phyloP scores from a whole-genome alignment of 441 rosid species.

The Croton setiger region DNA sequence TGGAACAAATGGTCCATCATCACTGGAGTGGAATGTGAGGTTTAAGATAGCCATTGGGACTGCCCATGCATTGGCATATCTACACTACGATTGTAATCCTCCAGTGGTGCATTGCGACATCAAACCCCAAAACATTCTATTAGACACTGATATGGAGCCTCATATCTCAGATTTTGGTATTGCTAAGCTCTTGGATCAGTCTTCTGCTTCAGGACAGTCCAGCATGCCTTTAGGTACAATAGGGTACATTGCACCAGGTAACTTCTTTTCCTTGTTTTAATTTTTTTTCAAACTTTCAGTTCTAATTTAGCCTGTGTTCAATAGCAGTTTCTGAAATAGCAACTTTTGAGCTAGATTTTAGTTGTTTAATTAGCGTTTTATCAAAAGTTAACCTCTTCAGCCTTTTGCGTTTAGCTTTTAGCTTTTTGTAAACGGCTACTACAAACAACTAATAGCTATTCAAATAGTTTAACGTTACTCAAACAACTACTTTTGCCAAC shows the following conservation, averaged over 20 bases:
- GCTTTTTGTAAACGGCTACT: no score
- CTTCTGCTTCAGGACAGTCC: slow-evolving; percentile 38
- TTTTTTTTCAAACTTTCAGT: no score
- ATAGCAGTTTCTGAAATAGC: no score
- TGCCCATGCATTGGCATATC: slow-evolving; percentile 78
- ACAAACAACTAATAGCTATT: no score
- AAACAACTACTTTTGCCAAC: no score
- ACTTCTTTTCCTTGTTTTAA: neutral
- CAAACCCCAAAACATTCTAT: slow-evolving; percentile 73
- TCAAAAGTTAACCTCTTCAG: no score
- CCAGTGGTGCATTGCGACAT: slow-evolving; percentile 71
- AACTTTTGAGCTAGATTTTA: no score
- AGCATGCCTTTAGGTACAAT: slow-evolving; percentile 50
- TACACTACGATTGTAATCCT: slow-evolving; percentile 78
- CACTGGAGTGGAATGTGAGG: slow-evolving; percentile 60
- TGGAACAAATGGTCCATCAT: slow-evolving; percentile 25
- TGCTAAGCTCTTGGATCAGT: slow-evolving; percentile 57
- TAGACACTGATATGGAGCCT: slow-evolving; percentile 78
- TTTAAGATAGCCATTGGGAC: slow-evolving; percentile 58
- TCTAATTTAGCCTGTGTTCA: no score
- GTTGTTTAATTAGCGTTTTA: no score
- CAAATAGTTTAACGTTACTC: no score
- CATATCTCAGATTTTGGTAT: slow-evolving; percentile 82
- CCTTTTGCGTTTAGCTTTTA: no score
- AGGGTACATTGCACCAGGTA: slow-evolving; percentile 87